phyloP scores from a whole-genome alignment of 345 rosid genomes.

The Gossypium herbaceum region DNA sequence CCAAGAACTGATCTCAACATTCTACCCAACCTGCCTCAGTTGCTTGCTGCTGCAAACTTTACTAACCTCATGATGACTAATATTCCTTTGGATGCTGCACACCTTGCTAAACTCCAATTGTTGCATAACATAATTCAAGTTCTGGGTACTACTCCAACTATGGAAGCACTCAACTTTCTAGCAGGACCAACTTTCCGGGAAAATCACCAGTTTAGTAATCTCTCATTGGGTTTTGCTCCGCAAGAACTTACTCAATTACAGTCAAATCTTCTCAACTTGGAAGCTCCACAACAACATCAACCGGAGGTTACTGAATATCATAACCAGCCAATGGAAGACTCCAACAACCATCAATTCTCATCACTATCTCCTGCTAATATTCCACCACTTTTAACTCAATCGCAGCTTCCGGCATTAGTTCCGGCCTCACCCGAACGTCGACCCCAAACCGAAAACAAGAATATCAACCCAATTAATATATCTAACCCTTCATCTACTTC shows the following conservation, averaged over 20 bases:
- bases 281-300: conserved; percentile 24
- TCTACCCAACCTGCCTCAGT: conserved; percentile 49
- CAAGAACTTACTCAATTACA: conserved; percentile 29
- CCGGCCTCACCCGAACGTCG: conserved; percentile 37
- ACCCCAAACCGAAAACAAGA: conserved; percentile 26
- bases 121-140: conserved; percentile 44
- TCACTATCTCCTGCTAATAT: conserved; percentile 23
- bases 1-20: conserved; percentile 62
- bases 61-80: conserved; percentile 32
- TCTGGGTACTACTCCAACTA: conserved; percentile 24
- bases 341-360: conserved; percentile 18
- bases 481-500: conserved; percentile 55
- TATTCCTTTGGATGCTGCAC: conserved; percentile 29
- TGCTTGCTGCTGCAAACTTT: conserved; percentile 49
- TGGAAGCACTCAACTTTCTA: conserved; percentile 26
- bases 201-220: conserved; percentile 18
- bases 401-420: conserved; percentile 42
- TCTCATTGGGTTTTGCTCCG: conserved; percentile 24
- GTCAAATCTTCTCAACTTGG: conserved; percentile 25
- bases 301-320: conserved; percentile 8
- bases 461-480: conserved; percentile 22
- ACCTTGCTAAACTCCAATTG: conserved; percentile 54
- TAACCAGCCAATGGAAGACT: conserved; percentile 20
- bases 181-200: conserved; percentile 16
- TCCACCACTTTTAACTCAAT: conserved; percentile 13